Percentiles rank a stretch among this genome's conserved stretches.
Evolutionary conservation across 1,139 yeast species (phyloP).

Genomic region (Kodamaea alishanica): DNA sequence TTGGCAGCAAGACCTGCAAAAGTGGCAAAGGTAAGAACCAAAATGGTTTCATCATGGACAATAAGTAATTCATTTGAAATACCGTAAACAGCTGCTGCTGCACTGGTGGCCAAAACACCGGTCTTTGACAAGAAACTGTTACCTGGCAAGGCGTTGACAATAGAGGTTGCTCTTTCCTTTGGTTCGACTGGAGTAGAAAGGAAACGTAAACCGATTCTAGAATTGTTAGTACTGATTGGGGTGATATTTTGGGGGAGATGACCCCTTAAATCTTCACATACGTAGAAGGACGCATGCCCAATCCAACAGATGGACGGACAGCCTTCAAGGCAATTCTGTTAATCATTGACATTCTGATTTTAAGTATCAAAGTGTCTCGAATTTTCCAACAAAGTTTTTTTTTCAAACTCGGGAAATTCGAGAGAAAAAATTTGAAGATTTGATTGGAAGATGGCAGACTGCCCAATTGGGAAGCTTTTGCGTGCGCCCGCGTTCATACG

Average conservation of each 20-base stretch:
- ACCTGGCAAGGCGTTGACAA: conserved; percentile 93
- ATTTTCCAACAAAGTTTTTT: conserved; percentile 9
- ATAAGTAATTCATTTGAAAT: conserved; percentile 90
- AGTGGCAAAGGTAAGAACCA: conserved; percentile 75
- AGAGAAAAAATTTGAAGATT: conserved; percentile 21
- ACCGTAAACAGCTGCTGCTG: conserved; percentile 93
- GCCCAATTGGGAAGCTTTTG: conserved; percentile 27
- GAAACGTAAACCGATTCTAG: conserved; percentile 59
- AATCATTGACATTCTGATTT: conserved; percentile 38
- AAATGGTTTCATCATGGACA: conserved; percentile 89
- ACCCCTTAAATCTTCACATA: conserved; percentile 22
- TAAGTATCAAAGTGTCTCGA: conserved; percentile 2
- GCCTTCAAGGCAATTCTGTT: conserved; percentile 48
- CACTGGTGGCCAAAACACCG: conserved; percentile 89
- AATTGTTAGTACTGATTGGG: conserved; percentile 19
- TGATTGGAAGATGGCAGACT: conserved; percentile 40
- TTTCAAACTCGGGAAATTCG: conserved; percentile 11
- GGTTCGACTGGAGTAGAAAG: conserved; percentile 74
- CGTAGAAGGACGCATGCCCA: conserved; percentile 47
- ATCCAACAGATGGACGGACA: conserved; percentile 36
- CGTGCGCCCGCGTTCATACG: background rate
- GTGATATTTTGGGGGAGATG: background rate
- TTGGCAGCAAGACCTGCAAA: conserved; percentile 76
- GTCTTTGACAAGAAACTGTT: conserved; percentile 85
- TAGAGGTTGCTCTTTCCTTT: conserved; percentile 84